Percentiles rank a stretch among this genome's conserved stretches.
Conservation (phyloP, 2,329 filamentous ascomycete genomes). For the Beauveria sp. region DNA sequence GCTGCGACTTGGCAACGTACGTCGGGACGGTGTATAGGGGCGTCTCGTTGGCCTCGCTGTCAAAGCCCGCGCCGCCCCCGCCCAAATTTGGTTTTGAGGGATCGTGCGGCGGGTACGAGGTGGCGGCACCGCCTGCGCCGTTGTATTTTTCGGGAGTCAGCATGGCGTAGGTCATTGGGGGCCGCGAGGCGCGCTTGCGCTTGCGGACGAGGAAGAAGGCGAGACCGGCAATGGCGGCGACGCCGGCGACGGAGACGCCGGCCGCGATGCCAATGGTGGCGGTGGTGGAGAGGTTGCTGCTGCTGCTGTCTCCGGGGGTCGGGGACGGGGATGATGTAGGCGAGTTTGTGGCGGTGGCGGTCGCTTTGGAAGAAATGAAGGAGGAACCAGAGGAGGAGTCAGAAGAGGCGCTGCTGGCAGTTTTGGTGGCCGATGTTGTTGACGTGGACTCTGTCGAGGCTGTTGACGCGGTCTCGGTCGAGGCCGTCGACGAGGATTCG, state of each 20-base stretch:
- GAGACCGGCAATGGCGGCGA: slow-evolving; percentile 19
- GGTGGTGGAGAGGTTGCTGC: slow-evolving; percentile 19
- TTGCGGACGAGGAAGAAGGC: slow-evolving; percentile 22
- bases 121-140: slow-evolving; percentile 9
- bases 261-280: slow-evolving; percentile 27
- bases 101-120: slow-evolving; percentile 17
- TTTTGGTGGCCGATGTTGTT: too few relatives aligned
- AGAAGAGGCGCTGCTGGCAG: slow-evolving; percentile 6
- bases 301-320: background rate
- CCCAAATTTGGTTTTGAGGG: slow-evolving; percentile 13
- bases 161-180: slow-evolving; percentile 25
- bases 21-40: background rate
- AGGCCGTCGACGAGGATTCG: slow-evolving; percentile 7
- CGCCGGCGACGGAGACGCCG: slow-evolving; percentile 22
- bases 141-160: slow-evolving; percentile 16
- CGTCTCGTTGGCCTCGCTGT: slow-evolving; percentile 9
- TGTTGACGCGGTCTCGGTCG: slow-evolving; percentile 10
- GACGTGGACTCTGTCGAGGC: slow-evolving; percentile 10
- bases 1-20: too few relatives aligned
- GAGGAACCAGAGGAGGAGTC: slow-evolving; percentile 9
- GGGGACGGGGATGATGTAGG: background rate
- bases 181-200: slow-evolving; percentile 15
- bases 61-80: background rate
- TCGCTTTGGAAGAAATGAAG: background rate
- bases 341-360: slow-evolving; percentile 13